Percentiles rank a stretch among this genome's conserved stretches.
Evolutionary conservation across 2,329 filamentous ascomycete species (phyloP).

Genomic region (Penicillium sp.): DNA sequence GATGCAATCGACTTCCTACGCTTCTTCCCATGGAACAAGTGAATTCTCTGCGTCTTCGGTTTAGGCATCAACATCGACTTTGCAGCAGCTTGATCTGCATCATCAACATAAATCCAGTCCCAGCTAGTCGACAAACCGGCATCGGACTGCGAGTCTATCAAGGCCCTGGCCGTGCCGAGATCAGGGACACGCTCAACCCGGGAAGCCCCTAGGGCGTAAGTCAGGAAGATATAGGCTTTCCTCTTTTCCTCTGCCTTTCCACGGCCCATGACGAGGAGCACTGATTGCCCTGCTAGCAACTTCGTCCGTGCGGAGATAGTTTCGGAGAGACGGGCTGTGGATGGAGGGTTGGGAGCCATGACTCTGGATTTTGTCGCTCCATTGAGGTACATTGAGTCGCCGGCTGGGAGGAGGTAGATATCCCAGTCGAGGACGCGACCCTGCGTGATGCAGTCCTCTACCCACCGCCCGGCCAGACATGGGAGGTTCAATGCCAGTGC

Average conservation of each 20-base stretch:
- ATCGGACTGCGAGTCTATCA: constrained; percentile 52
- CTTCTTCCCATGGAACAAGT: constrained; percentile 38
- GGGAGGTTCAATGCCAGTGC: constrained; percentile 86
- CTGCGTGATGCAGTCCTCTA: constrained; percentile 66
- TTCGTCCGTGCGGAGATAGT: constrained; percentile 60
- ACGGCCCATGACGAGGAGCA: constrained; percentile 70
- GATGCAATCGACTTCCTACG: constrained; percentile 38
- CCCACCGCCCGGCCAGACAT: constrained; percentile 79
- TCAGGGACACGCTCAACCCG: constrained; percentile 64
- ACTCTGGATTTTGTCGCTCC: constrained; percentile 74
- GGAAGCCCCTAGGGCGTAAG: constrained; percentile 70
- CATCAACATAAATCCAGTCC: constrained; percentile 78
- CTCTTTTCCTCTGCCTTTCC: constrained; percentile 62
- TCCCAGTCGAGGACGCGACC: constrained; percentile 67
- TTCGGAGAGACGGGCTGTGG: constrained; percentile 53
- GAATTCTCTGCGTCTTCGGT: constrained; percentile 23
- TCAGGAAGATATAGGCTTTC: constrained; percentile 74
- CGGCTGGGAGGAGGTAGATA: constrained; percentile 80
- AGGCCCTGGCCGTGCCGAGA: constrained; percentile 60
- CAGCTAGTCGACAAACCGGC: constrained; percentile 48
- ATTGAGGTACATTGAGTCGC: constrained; percentile 71
- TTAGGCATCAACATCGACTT: constrained; percentile 41
- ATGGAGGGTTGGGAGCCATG: constrained; percentile 59
- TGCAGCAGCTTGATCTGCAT: constrained; percentile 55
- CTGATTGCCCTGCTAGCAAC: constrained; percentile 61